These are phyloP conservation scores for Penicillium coprophilum DNA, from an alignment of 495 filamentous ascomycete genomes.

Conservation along the genomic window DNA sequence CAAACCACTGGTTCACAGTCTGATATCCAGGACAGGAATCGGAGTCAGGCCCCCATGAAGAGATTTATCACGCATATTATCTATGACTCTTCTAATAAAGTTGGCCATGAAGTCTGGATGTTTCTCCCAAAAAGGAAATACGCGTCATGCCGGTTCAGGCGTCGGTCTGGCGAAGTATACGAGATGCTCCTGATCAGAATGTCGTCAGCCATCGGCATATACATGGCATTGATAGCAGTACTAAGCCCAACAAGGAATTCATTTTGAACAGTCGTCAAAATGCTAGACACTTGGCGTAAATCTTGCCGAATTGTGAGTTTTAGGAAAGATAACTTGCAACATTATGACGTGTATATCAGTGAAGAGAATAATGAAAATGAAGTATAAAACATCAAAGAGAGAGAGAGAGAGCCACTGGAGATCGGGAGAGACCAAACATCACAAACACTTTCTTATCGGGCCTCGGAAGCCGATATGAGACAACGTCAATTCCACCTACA, in stretches of 20 bases:
- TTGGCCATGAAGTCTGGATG: background rate
- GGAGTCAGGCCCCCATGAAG: background rate
- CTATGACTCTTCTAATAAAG: background rate
- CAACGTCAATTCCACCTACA: background rate
- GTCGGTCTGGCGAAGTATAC: constrained; percentile 1
- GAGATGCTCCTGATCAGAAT: background rate
- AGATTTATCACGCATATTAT: background rate
- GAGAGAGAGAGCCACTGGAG: no score
- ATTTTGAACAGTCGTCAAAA: background rate
- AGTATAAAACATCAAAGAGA: background rate
- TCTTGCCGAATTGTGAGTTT: no score
- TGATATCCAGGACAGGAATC: no score
- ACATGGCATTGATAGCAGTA: background rate
- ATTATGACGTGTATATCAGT: background rate
- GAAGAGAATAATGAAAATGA: background rate
- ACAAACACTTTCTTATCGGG: constrained; percentile 8
- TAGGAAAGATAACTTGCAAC: background rate
- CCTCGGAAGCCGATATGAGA: constrained; percentile 9
- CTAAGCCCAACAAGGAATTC: background rate
- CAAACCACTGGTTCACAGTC: background rate
- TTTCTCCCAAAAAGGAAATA: background rate
- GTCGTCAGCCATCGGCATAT: constrained; percentile 4
- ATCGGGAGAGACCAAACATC: constrained; percentile 1
- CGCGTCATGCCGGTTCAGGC: background rate
- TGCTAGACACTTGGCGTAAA: background rate